phyloP scores from a whole-genome alignment of 2,329 filamentous ascomycete genomes.

The Colletotrichum camelliae region DNA sequence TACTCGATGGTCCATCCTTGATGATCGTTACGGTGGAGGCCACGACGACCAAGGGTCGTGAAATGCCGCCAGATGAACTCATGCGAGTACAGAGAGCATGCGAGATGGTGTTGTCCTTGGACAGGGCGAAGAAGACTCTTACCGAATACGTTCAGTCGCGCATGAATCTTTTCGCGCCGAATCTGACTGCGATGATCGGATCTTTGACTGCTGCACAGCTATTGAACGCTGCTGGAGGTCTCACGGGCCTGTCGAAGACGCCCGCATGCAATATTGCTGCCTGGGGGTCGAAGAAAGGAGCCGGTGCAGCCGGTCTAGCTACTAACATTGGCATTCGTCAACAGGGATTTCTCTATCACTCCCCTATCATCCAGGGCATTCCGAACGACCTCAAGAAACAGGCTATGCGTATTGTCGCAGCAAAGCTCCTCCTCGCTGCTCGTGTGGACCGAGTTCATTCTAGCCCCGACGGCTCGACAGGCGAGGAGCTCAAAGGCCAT shows the following conservation, averaged over 20 bases:
- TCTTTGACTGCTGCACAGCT: constrained; percentile 93
- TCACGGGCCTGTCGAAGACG: constrained; percentile 88
- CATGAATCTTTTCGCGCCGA: constrained; percentile 96
- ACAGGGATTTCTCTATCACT: constrained; percentile 93
- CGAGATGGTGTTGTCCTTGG: constrained; percentile 85
- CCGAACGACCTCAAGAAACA: constrained; percentile 86
- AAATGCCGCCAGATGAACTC: constrained; percentile 78
- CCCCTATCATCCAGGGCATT: constrained; percentile 84
- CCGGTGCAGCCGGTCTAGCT: constrained; percentile 77
- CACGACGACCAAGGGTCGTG: constrained; percentile 82
- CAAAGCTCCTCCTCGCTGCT: constrained; percentile 92
- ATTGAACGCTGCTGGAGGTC: constrained; percentile 90
- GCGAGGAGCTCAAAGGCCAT: constrained; percentile 80
- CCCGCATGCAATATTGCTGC: constrained; percentile 92
- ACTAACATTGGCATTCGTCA: constrained; percentile 91
- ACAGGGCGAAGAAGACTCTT: constrained; percentile 83
- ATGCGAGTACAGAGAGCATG: constrained; percentile 78
- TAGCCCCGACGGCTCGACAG: constrained; percentile 80
- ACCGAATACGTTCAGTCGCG: constrained; percentile 96
- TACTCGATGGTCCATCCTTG: constrained; percentile 86
- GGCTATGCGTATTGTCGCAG: constrained; percentile 92
- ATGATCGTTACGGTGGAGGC: constrained; percentile 98
- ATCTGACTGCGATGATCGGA: constrained; percentile 87
- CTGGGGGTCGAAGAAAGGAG: constrained; percentile 87
- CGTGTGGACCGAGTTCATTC: constrained; percentile 87